Evolutionary conservation across 106 monocot species (phyloP).

Genomic region (Dioscorea alata): DNA sequence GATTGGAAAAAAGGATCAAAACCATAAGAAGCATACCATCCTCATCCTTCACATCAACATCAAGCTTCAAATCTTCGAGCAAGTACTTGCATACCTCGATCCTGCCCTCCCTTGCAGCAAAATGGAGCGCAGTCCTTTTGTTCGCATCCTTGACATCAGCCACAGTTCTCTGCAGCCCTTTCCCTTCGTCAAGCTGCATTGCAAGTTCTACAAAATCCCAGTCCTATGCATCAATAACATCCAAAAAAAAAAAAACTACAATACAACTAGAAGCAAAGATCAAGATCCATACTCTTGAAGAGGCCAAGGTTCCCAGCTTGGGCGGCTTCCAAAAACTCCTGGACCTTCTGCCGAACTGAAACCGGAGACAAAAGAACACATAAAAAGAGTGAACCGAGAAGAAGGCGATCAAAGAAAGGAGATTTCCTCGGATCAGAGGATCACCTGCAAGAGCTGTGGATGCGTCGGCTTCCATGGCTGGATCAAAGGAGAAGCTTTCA

Average conservation of each 20-base stretch:
- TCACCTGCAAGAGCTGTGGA: constrained; percentile 73
- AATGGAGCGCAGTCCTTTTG: constrained; percentile 89
- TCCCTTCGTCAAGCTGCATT: constrained; percentile 60
- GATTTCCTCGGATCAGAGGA: background rate
- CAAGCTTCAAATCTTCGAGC: constrained; percentile 70
- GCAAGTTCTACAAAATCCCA: constrained; percentile 34
- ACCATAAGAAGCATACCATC: constrained; percentile 46
- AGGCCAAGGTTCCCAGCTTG: constrained; percentile 62
- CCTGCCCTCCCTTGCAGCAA: constrained; percentile 87
- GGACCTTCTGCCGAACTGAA: constrained; percentile 69
- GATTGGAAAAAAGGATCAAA: background rate
- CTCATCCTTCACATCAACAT: constrained; percentile 65
- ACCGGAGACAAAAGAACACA: constrained; percentile 1
- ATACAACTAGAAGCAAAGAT: background rate
- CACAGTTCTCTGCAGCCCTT: constrained; percentile 55
- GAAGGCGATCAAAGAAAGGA: background rate
- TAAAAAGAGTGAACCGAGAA: background rate
- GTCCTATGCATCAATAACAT: background rate
- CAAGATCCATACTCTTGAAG: constrained; percentile 56
- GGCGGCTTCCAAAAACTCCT: constrained; percentile 81
- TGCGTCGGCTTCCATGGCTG: constrained; percentile 54
- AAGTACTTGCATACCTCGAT: constrained; percentile 71
- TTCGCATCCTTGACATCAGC: constrained; percentile 88
- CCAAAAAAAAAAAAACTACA: background rate
- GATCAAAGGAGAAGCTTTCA: too few relatives aligned